Conservation (phyloP, 176 grass and related monocot genomes). For the Calamus simplicifolius region DNA sequence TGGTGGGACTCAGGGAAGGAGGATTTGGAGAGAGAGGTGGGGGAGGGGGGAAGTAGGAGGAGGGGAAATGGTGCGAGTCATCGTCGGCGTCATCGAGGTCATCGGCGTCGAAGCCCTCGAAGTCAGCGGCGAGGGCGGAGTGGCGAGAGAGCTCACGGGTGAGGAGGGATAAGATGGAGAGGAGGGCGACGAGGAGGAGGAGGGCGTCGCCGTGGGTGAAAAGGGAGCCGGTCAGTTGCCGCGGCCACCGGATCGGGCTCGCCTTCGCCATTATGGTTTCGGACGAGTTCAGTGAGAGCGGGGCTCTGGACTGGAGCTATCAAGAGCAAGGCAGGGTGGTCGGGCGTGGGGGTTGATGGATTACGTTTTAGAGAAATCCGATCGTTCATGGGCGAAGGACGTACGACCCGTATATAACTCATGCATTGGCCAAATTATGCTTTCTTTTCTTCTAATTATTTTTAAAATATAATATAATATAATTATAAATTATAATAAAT, state of each 20-base stretch:
- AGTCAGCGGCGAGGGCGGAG: constrained; percentile 48
- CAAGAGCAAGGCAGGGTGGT: too few relatives aligned
- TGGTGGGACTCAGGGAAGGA: constrained; percentile 20
- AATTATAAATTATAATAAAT: too few relatives aligned
- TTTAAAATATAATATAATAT: too few relatives aligned
- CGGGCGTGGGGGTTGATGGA: too few relatives aligned
- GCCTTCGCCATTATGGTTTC: constrained; percentile 36
- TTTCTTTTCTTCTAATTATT: too few relatives aligned
- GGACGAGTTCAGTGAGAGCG: too few relatives aligned
- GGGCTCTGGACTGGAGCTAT: too few relatives aligned
- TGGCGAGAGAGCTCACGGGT: constrained; percentile 13
- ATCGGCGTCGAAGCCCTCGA: constrained; percentile 79
- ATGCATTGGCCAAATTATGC: too few relatives aligned
- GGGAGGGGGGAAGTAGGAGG: constrained; percentile 28
- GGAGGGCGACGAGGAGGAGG: constrained; percentile 18
- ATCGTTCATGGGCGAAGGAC: too few relatives aligned
- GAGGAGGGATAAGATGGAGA: constrained; percentile 34
- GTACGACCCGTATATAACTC: too few relatives aligned
- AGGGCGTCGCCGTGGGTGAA: background rate
- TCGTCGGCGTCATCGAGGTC: constrained; percentile 31
- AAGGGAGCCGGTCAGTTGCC: background rate
- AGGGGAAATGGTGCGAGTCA: constrained; percentile 26
- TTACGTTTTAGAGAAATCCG: too few relatives aligned
- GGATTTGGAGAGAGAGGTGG: constrained; percentile 1
- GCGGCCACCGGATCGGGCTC: constrained; percentile 36